phyloP scores from a whole-genome alignment of 495 filamentous ascomycete species.

The Annulohypoxylon bovei region DNA sequence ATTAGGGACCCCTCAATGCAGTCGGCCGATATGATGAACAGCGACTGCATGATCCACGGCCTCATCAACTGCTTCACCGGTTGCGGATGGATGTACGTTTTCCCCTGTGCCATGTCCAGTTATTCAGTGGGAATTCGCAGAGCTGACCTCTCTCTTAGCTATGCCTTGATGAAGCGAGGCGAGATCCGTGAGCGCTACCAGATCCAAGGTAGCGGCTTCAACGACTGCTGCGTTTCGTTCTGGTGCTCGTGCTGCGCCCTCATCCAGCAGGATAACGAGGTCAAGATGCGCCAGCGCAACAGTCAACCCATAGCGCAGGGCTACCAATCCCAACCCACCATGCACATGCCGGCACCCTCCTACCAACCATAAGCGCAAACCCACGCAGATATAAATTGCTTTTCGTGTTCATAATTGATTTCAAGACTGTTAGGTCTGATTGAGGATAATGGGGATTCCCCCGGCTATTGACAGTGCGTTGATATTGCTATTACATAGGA shows the following conservation, averaged over 20 bases:
- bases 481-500: background rate
- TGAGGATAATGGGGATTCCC: background rate
- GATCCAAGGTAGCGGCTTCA: conserved; percentile 63
- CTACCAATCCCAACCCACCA: conserved; percentile 46
- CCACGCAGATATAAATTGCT: too few relatives aligned
- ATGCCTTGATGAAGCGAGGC: conserved; percentile 61
- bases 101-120: background rate
- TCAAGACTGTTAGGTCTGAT: background rate
- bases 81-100: conserved; percentile 53
- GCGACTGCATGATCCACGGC: conserved; percentile 51
- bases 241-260: conserved; percentile 65
- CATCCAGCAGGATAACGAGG: conserved; percentile 52
- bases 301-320: conserved; percentile 31
- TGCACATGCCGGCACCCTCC: conserved; percentile 42
- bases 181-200: conserved; percentile 63
- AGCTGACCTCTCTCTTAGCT: conserved; percentile 21
- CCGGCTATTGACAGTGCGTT: background rate
- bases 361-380: conserved; percentile 21
- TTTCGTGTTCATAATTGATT: background rate
- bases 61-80: conserved; percentile 41
- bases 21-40: conserved; percentile 54
- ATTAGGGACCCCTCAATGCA: conserved; percentile 57
- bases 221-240: conserved; percentile 61
- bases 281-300: conserved; percentile 43
- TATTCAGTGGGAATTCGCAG: background rate